These are phyloP conservation scores for Nowakowskiella sp. DNA, from an alignment of 192 early-diverging fungal species.

Conservation along the genomic window DNA sequence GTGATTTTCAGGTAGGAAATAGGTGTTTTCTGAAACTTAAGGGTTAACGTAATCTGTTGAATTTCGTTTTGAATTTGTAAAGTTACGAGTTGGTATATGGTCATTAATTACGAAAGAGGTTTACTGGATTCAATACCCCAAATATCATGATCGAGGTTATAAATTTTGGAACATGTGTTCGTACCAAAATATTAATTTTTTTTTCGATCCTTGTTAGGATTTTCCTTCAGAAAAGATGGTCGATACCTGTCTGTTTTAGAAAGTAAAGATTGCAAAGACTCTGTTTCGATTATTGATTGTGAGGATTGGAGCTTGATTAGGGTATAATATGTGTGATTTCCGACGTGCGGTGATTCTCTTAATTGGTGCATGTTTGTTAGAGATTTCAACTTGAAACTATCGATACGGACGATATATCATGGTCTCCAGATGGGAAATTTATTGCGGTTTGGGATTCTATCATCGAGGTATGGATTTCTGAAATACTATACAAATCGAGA, in stretches of 20 bases:
- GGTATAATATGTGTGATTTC: conserved; percentile 25
- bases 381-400: conserved; percentile 58
- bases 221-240: conserved; percentile 49
- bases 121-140: conserved; percentile 61
- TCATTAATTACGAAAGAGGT: conserved; percentile 44
- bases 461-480: conserved; percentile 45
- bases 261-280: conserved; percentile 55
- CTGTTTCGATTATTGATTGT: conserved; percentile 53
- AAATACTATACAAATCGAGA: conserved; percentile 1
- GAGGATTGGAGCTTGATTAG: conserved; percentile 55
- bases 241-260: conserved; percentile 55
- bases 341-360: not conserved
- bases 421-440: conserved; percentile 79
- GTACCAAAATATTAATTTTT: not conserved
- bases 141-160: conserved; percentile 48
- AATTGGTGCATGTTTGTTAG: conserved; percentile 20
- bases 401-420: conserved; percentile 66
- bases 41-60: conserved; percentile 4
- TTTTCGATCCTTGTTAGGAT: conserved; percentile 22
- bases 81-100: conserved; percentile 63
- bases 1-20: conserved; percentile 39
- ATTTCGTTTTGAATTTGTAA: not conserved
- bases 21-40: conserved; percentile 8
- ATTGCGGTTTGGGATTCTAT: conserved; percentile 69
- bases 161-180: not conserved